phyloP scores from a whole-genome alignment of 129 eudicot species.

The Kitagawia praeruptora region DNA sequence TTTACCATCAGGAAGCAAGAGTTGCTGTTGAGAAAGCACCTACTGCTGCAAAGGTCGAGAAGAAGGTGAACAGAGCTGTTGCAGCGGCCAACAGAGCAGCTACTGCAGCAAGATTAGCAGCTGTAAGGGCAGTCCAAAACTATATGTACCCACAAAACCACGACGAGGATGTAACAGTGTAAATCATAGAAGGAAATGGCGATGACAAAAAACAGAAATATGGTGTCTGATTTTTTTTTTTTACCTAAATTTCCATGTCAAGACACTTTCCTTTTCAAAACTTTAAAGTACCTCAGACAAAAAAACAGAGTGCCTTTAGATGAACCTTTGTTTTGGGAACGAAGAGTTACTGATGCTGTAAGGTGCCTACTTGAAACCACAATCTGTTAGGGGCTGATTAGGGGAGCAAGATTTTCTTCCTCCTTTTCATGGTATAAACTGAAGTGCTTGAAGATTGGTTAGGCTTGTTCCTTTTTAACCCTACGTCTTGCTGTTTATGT shows the following conservation, averaged over 20 bases:
- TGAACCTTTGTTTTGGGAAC: too few species aligned
- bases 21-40: conserved; percentile 49
- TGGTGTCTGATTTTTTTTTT: neutral
- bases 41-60: conserved; percentile 16
- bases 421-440: neutral
- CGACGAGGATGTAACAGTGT: conserved; percentile 13
- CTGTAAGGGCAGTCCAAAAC: conserved; percentile 61
- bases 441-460: too few species aligned
- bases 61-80: conserved; percentile 50
- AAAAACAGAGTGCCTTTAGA: too few species aligned
- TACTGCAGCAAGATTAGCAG: conserved; percentile 71
- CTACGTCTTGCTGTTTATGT: conserved; percentile 12
- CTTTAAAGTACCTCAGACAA: too few species aligned
- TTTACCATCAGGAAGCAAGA: conserved; percentile 44
- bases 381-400: conserved; percentile 29
- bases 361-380: conserved; percentile 26
- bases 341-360: conserved; percentile 5
- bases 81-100: conserved; percentile 68
- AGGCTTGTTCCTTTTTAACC: conserved; percentile 7
- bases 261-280: too few species aligned
- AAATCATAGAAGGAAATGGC: conserved; percentile 17
- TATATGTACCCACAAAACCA: conserved; percentile 33
- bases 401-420: conserved; percentile 35
- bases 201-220: neutral
- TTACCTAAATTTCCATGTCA: neutral